Conservation (phyloP, 1,284 basidiomycete genomes). For the Cutaneotrichosporon daszewskae region DNA sequence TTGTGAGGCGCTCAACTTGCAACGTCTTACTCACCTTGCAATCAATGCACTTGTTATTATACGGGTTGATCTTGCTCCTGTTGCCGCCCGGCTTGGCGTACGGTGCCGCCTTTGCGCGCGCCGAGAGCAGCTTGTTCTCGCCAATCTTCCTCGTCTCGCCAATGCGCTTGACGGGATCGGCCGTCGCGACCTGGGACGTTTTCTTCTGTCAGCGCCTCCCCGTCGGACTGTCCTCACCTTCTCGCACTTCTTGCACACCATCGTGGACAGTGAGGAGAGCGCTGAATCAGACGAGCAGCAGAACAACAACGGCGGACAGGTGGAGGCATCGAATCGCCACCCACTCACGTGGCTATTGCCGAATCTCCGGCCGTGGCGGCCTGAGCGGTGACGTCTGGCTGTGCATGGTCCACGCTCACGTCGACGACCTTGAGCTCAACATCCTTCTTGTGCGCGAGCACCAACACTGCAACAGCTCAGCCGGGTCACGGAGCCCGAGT, state of each 20-base stretch:
- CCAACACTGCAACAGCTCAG: background rate
- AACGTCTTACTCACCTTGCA: constrained; percentile 45
- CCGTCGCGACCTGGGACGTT: constrained; percentile 39
- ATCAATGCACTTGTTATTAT: constrained; percentile 47
- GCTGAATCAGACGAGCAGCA: too few species aligned
- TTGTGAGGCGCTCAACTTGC: too few species aligned
- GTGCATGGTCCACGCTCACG: background rate
- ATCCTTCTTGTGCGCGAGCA: background rate
- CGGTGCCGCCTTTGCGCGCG: constrained; percentile 33
- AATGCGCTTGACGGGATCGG: constrained; percentile 40
- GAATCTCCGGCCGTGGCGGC: background rate
- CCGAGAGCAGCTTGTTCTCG: constrained; percentile 47
- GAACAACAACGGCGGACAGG: background rate
- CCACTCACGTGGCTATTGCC: background rate
- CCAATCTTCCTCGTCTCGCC: constrained; percentile 42
- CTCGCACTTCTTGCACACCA: constrained; percentile 50
- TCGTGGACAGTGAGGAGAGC: too few species aligned
- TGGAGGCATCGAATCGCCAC: constrained; percentile 3
- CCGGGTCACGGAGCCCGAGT: too few species aligned
- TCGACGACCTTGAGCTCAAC: background rate
- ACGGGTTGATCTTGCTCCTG: constrained; percentile 35
- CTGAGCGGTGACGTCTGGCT: constrained; percentile 1
- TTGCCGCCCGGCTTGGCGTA: constrained; percentile 33
- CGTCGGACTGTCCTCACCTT: constrained; percentile 29
- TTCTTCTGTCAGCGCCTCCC: constrained; percentile 28